Percentiles rank a stretch among this genome's conserved stretches.
phyloP scores from a whole-genome alignment of 192 early-diverging fungal species.

The Phycomyces nitens region DNA sequence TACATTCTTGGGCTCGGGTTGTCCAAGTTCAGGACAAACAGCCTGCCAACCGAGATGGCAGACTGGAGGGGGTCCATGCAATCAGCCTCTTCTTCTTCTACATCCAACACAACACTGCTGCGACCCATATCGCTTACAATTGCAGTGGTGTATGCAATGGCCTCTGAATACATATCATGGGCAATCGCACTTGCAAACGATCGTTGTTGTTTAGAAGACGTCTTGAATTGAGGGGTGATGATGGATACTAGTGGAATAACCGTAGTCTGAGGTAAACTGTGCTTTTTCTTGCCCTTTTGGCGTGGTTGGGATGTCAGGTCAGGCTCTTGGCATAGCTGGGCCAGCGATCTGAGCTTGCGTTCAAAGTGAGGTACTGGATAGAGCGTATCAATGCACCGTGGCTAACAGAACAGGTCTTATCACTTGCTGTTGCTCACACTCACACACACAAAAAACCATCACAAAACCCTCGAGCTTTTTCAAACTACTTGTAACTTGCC shows the following conservation, averaged over 20 bases:
- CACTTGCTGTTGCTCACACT: too few relatives aligned
- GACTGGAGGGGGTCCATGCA: slow-evolving; percentile 7
- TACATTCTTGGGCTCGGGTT: slow-evolving; percentile 19
- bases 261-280: not conserved
- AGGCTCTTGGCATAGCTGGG: slow-evolving; percentile 30
- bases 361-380: slow-evolving; percentile 33
- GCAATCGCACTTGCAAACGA: slow-evolving; percentile 8
- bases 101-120: slow-evolving; percentile 24
- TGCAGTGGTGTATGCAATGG: slow-evolving; percentile 19
- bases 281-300: not conserved
- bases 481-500: slow-evolving; percentile 4
- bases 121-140: slow-evolving; percentile 21
- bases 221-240: slow-evolving; percentile 9
- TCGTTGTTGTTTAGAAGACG: not conserved
- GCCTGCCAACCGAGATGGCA: slow-evolving; percentile 14
- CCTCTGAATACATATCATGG: slow-evolving; percentile 33
- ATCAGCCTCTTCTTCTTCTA: slow-evolving; percentile 20
- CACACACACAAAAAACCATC: too few relatives aligned
- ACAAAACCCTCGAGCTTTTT: too few relatives aligned
- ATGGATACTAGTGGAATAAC: slow-evolving; percentile 25
- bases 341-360: slow-evolving; percentile 26
- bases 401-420: slow-evolving; percentile 11
- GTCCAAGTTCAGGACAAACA: slow-evolving; percentile 19
- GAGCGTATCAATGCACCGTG: slow-evolving; percentile 24
- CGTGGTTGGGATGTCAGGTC: not conserved